phyloP scores from a whole-genome alignment of 2,329 filamentous ascomycete genomes.

The Mycosphaerella arachidis region DNA sequence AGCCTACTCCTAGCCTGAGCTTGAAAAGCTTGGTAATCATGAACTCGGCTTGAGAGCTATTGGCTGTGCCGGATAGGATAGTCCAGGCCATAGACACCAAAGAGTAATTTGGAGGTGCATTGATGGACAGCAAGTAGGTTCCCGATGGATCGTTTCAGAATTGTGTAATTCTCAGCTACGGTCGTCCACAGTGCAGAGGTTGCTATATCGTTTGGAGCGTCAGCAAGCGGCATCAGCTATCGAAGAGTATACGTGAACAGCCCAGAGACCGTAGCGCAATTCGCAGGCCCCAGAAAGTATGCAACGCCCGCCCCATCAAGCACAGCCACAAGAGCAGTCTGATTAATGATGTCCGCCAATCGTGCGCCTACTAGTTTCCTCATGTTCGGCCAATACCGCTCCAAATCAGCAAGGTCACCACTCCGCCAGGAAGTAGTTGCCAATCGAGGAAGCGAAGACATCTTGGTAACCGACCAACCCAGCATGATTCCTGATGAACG shows the following conservation, averaged over 20 bases:
- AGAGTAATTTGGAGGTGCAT: constrained; percentile 31
- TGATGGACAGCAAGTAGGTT: constrained; percentile 31
- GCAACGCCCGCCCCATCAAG: not conserved
- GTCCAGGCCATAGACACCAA: constrained; percentile 33
- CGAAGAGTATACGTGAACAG: constrained; percentile 28
- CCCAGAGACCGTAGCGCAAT: constrained; percentile 29
- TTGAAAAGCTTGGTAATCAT: constrained; percentile 31
- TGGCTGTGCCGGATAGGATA: constrained; percentile 35
- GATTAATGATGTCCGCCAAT: constrained; percentile 27
- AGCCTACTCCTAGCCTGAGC: constrained; percentile 35
- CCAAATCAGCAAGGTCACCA: constrained; percentile 20
- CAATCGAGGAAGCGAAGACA: constrained; percentile 28
- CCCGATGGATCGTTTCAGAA: constrained; percentile 35
- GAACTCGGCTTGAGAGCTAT: constrained; percentile 27
- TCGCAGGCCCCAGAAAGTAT: constrained; percentile 31
- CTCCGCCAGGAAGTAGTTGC: constrained; percentile 27
- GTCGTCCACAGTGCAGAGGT: constrained; percentile 23
- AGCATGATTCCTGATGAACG: constrained; percentile 5
- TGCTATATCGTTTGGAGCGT: constrained; percentile 29
- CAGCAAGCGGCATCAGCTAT: constrained; percentile 28
- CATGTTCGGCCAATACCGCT: constrained; percentile 25
- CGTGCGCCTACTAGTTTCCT: constrained; percentile 22
- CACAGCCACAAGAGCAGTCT: constrained; percentile 26
- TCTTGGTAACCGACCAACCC: constrained; percentile 33
- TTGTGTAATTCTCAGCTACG: constrained; percentile 26